Base-by-base conservation (phyloP, 345 rosid species). In the Schrenkiella parvula region DNA sequence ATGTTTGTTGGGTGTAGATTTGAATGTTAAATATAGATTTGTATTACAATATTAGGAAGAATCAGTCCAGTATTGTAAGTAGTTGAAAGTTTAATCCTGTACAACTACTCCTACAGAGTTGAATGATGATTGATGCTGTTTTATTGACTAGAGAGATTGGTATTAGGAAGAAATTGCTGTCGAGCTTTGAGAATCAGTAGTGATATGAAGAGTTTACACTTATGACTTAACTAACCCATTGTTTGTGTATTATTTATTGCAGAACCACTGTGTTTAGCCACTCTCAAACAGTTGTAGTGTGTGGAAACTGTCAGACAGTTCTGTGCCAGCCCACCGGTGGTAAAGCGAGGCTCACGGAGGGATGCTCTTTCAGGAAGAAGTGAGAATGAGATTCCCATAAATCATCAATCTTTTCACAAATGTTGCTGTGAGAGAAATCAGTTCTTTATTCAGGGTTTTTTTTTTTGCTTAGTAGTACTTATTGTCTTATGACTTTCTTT, bases 241-340 rank as follows among this genome's bases (percentile, higher is more conserved):
- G 22, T 11, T 50, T 29, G 29, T 46, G 6, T 25, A 0, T 1
- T 13, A 25, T 34, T 1, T 35, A 15, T 23, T 62, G 78, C 74
- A 84, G 87, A 75, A 82, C 87, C 2, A 81, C 85, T 0, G 85
- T 84, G 32, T 84, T 84, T 51, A 84, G 85, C 73, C 87, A 84
- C 76, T 84, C 85, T 8, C 85, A 84, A 64, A 81, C 87, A 2
- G 85, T 82, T 26, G 87, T 82, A 19, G 82, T 84, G 29, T 84
- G 87, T 13, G 81, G 84, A 2, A 84, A 82, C 76, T 84, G 87
- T 71, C 85, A 84, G 74, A 75, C 81, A 0, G 80, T 84, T 41
- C 59, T 84, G 35, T 80, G 87, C 80, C 84, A 84, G 64, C 87
- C 85, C 2, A 84, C 87, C 1, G 87, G 87, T 32, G 85, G 87